Conservation (phyloP, 768 basidiomycete genomes). For the Trichaptum fuscoviolaceum region DNA sequence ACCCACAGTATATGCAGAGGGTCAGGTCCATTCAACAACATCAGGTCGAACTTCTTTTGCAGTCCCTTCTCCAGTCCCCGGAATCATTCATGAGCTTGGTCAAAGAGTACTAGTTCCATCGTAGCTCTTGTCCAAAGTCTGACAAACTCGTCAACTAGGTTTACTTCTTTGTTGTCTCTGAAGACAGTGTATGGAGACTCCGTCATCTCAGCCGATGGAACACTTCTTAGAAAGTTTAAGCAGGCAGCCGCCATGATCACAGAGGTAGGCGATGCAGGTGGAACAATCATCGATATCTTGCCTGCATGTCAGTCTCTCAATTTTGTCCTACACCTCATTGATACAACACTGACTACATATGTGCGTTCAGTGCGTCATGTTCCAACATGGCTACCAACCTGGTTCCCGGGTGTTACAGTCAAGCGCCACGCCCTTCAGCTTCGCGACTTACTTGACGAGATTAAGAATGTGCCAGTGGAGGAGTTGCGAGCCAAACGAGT, state of each 20-base stretch:
- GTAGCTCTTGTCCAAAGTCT: not conserved
- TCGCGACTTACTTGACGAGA: conserved; percentile 25
- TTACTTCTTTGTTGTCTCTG: not conserved
- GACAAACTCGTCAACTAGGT: not conserved
- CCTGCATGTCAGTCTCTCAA: conserved; percentile 16
- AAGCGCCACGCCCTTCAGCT: conserved; percentile 41
- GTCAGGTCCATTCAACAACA: not conserved
- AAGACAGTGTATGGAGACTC: conserved; percentile 50
- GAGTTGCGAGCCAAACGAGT: not conserved
- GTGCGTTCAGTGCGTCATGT: not conserved
- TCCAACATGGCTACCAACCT: conserved; percentile 38
- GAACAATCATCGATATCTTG: conserved; percentile 20
- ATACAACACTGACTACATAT: not conserved
- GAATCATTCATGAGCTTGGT: not conserved
- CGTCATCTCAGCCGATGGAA: conserved; percentile 33
- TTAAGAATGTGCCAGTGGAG: conserved; percentile 30
- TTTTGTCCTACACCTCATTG: no score
- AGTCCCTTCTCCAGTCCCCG: not conserved
- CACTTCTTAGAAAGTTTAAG: conserved; percentile 35
- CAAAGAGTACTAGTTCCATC: not conserved
- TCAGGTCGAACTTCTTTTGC: not conserved
- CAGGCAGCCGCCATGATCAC: conserved; percentile 11
- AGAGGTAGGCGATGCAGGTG: conserved; percentile 13
- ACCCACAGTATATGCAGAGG: conserved; percentile 17
- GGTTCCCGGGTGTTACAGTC: conserved; percentile 44